A percentile compares a stretch with the other conserved stretches of the same genome.
phyloP scores from a whole-genome alignment of 2,329 filamentous ascomycete species.

The Aspergillus candidus region DNA sequence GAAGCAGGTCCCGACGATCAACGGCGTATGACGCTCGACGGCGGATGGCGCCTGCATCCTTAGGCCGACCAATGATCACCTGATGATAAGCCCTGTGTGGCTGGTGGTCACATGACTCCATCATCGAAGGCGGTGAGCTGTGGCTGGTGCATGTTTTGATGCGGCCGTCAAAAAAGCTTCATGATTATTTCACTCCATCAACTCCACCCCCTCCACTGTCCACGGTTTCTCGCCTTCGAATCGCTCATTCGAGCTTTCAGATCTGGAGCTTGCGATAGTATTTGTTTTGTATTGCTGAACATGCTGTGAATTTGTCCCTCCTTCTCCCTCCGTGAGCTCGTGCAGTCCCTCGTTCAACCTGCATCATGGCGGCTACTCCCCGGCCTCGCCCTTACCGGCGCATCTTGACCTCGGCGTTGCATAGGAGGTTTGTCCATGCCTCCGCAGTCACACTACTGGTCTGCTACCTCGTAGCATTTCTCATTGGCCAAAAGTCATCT shows the following conservation, averaged over 20 bases:
- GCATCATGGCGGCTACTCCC: constrained; percentile 31
- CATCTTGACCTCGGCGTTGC: constrained; percentile 81
- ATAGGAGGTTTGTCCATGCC: constrained; percentile 77
- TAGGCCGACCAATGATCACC: constrained; percentile 13
- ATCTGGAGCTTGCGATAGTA: neutral
- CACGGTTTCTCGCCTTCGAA: no score
- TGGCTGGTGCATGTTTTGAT: constrained; percentile 31
- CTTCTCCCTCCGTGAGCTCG: constrained; percentile 18
- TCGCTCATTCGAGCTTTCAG: no score
- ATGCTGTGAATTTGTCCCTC: constrained; percentile 18
- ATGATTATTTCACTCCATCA: constrained; percentile 12
- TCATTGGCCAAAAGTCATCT: constrained; percentile 63
- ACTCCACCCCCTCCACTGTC: neutral
- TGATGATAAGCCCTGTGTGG: constrained; percentile 18
- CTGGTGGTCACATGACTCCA: constrained; percentile 4
- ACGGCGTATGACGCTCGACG: no score
- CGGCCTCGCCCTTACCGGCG: constrained; percentile 63
- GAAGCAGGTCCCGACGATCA: neutral
- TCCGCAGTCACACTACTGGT: constrained; percentile 62
- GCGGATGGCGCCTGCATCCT: no score
- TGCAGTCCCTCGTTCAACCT: constrained; percentile 19
- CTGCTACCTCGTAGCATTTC: constrained; percentile 66
- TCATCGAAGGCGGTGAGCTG: neutral
- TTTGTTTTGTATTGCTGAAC: constrained; percentile 6
- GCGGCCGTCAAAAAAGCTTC: constrained; percentile 26